These are phyloP conservation scores for Fusarium metavorans DNA, from an alignment of 2,329 filamentous ascomycete species.

Conservation along the genomic window DNA sequence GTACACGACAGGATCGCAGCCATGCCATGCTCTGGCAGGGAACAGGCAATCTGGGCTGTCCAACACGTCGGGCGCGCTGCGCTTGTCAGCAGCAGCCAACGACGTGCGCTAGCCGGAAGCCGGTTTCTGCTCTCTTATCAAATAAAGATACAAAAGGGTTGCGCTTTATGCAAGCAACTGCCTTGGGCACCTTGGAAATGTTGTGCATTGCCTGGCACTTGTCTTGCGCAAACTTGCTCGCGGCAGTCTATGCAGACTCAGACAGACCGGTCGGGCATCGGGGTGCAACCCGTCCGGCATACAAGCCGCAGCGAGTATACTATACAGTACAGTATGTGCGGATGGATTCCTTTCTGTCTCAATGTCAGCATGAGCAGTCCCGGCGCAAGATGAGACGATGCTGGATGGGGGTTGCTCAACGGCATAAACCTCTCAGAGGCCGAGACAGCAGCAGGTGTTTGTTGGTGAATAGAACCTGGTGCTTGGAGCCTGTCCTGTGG, in stretches of 20 bases:
- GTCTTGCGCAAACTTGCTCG: not conserved
- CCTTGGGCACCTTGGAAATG: not conserved
- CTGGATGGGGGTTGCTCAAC: slow-evolving; percentile 1
- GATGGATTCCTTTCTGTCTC: not conserved
- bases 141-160: not conserved
- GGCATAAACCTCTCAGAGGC: slow-evolving; percentile 5
- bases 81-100: not conserved
- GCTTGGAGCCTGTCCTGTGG: slow-evolving; percentile 17
- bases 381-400: slow-evolving; percentile 6
- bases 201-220: slow-evolving; percentile 8
- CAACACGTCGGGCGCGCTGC: slow-evolving; percentile 4
- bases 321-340: not conserved
- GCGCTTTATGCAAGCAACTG: slow-evolving; percentile 3
- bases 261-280: not conserved
- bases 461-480: slow-evolving; percentile 25
- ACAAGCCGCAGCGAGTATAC: not conserved
- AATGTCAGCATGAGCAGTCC: slow-evolving; percentile 1
- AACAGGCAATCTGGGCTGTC: not conserved
- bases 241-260: not conserved
- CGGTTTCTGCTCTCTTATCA: not conserved
- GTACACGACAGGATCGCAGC: slow-evolving; percentile 2
- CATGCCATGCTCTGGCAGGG: slow-evolving; percentile 1
- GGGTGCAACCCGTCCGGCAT: not conserved
- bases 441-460: slow-evolving; percentile 1
- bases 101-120: not conserved